A percentile compares a stretch with the other conserved stretches of the same genome.
Evolutionary conservation across 306 rosid species (phyloP).

Genomic region (Cyamopsis tetragonoloba): DNA sequence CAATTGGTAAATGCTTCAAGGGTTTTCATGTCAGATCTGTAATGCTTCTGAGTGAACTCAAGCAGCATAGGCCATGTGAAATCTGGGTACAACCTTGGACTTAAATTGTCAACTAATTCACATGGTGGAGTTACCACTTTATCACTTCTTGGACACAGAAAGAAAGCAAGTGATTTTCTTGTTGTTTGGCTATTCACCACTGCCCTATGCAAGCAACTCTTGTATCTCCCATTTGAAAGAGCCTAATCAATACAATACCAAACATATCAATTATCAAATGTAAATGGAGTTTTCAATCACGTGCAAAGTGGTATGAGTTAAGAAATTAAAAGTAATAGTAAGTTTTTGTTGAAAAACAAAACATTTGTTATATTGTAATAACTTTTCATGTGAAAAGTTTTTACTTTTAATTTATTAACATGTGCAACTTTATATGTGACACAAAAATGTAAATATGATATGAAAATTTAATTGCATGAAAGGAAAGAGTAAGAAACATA

Average conservation of each 20-base stretch:
- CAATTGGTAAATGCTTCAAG: conserved; percentile 71
- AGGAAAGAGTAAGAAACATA: conserved; percentile 16
- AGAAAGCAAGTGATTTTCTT: conserved; percentile 93
- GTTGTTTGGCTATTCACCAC: conserved; percentile 82
- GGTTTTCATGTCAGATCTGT: conserved; percentile 91
- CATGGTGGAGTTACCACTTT: conserved; percentile 83
- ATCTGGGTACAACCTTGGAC: conserved; percentile 78
- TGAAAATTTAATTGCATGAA: background rate
- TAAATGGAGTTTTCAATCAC: too few relatives aligned
- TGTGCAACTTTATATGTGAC: too few relatives aligned
- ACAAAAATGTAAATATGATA: too few relatives aligned
- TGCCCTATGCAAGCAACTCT: conserved; percentile 95
- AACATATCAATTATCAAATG: background rate
- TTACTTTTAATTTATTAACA: too few relatives aligned
- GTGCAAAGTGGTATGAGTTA: too few relatives aligned
- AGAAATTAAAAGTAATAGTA: too few relatives aligned
- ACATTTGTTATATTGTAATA: too few relatives aligned
- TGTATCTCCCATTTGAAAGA: conserved; percentile 88
- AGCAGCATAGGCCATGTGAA: conserved; percentile 92
- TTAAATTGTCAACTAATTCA: conserved; percentile 58
- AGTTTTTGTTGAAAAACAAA: too few relatives aligned
- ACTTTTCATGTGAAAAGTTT: too few relatives aligned
- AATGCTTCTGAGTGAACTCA: conserved; percentile 85
- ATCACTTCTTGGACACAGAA: conserved; percentile 80
- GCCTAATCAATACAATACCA: conserved; percentile 44